phyloP scores from a whole-genome alignment of 164 flowering plant genomes.

The Platanus orientalis region DNA sequence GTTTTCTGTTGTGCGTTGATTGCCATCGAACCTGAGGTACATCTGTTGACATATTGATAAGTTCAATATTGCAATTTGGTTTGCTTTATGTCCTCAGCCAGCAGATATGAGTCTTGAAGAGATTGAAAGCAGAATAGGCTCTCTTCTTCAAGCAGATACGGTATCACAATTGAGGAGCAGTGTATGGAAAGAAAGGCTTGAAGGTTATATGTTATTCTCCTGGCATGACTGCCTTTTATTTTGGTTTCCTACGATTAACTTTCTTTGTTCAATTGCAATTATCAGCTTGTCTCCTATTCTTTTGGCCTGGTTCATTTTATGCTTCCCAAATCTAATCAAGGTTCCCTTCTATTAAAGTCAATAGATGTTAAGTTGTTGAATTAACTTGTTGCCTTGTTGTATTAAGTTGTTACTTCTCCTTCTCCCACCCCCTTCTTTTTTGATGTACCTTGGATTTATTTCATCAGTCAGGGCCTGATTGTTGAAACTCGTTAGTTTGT shows the following conservation, averaged over 20 bases:
- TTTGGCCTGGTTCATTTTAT: background rate
- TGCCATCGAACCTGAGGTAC: background rate
- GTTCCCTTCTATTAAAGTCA: too few relatives aligned
- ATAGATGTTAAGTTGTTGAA: too few relatives aligned
- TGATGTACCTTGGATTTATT: too few relatives aligned
- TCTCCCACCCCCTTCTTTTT: too few relatives aligned
- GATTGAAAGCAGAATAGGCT: conserved; percentile 83
- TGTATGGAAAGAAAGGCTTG: conserved; percentile 97
- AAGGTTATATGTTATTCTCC: conserved; percentile 47
- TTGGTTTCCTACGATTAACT: too few relatives aligned
- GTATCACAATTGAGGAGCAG: conserved; percentile 79
- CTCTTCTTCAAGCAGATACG: conserved; percentile 63
- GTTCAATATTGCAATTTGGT: background rate
- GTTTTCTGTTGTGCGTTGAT: background rate
- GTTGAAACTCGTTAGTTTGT: too few relatives aligned
- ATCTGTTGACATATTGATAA: background rate
- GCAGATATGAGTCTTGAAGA: conserved; percentile 96
- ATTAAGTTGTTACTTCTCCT: too few relatives aligned
- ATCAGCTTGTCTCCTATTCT: background rate
- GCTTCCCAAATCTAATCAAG: too few relatives aligned
- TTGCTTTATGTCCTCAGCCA: conserved; percentile 52
- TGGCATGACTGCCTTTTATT: background rate
- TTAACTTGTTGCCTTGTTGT: too few relatives aligned
- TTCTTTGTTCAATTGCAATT: too few relatives aligned
- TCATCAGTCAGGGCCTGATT: too few relatives aligned